Base-by-base conservation (phyloP, 2,329 filamentous ascomycete species). In the Leptographium lundbergii region DNA sequence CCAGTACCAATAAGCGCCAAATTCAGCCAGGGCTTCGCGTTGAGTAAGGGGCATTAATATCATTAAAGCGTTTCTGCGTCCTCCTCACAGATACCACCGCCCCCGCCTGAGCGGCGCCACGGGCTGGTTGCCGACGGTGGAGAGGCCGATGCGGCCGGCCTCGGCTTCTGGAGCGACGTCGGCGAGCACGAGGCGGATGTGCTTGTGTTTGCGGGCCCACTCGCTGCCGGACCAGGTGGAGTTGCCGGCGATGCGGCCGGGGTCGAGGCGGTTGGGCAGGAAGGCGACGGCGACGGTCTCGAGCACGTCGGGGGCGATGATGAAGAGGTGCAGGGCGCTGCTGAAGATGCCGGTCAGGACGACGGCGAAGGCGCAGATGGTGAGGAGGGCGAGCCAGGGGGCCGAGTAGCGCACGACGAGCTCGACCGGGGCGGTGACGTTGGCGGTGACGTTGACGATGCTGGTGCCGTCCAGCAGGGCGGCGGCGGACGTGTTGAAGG, bases 291-390 rank as follows among this genome's bases (percentile, higher is more conserved):
- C 19, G 9, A 61, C 14, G 6, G 60, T 57, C 47, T 55, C 57
- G n/a, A 61, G 32, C 19, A 61, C 48, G 51, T 61, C 60, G n/a
- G 60, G 60, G 13, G 55, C 57, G n/a, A 61, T 25, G 17, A 50
- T 57, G 29, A 36, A 25, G 22, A 57, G 29, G 2, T 57, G 54
- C 54, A 61, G 36, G 1, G 32, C 50, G 17, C 54, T 42, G 22
- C 57, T 52, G 17, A 56, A 54, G 5, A 59, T 5, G 2, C 57
- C 60, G 34, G 56, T 29, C n/a, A 57, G 17, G 14, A 61, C 48
- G 22, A 54, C 42, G 32, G 45, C 13, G 9, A 59, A 11, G 11
- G 60, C 36, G 22, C 57, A 55, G 6, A 42, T 42, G 25, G 56
- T 24, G n/a, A 61, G 57, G 32, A 59, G 39, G 29, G 19, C 60